Conservation (phyloP, 2,329 filamentous ascomycete genomes). For the Colletotrichum noveboracense region DNA sequence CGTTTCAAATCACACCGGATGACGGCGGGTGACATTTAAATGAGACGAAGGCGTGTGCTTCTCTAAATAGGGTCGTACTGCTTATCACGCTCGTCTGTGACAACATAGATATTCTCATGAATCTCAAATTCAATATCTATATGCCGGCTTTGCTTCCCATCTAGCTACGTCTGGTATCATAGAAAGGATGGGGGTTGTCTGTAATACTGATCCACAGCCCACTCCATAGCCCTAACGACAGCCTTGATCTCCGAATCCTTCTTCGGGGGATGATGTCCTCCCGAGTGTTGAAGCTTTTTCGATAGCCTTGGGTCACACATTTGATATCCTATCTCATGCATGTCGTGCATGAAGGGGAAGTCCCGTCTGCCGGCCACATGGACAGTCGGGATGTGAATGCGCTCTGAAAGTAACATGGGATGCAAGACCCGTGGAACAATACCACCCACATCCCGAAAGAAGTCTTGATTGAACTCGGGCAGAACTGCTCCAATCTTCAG, state of each 20-base stretch:
- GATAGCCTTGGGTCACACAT: background rate
- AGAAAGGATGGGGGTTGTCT: constrained; percentile 2
- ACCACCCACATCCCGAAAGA: background rate
- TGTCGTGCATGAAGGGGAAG: constrained; percentile 11
- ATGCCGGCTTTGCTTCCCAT: background rate
- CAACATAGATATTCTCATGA: background rate
- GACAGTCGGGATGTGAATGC: constrained; percentile 15
- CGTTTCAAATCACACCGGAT: background rate
- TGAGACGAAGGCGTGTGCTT: background rate
- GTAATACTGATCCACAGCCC: constrained; percentile 9
- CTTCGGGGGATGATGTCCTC: constrained; percentile 9
- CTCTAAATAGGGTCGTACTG: background rate
- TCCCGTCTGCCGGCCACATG: constrained; percentile 11
- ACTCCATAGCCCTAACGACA: constrained; percentile 17
- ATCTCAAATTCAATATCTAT: background rate
- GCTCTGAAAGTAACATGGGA: background rate
- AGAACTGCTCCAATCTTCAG: constrained; percentile 5
- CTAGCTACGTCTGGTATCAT: background rate
- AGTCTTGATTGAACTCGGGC: constrained; percentile 9
- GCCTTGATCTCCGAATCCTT: constrained; percentile 9
- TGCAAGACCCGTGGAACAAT: background rate
- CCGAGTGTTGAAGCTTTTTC: constrained; percentile 11
- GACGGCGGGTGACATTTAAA: background rate
- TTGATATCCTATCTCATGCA: constrained; percentile 15
- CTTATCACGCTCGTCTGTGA: background rate